phyloP scores from a whole-genome alignment of 257 asterid genomes.

The Lycium ferocissimum region DNA sequence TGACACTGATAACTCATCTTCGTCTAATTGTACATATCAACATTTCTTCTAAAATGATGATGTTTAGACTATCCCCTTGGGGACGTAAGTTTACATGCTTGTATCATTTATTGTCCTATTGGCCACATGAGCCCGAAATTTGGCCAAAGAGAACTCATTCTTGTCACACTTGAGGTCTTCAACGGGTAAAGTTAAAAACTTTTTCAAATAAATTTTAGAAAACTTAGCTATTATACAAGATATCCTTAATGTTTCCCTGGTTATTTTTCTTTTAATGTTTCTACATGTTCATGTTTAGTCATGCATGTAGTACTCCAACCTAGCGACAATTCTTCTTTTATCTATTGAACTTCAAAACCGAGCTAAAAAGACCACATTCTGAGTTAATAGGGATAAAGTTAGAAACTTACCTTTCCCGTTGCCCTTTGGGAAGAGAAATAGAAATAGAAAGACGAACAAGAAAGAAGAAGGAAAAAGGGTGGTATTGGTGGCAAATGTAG shows the following conservation, averaged over 20 bases:
- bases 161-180: background rate
- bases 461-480: background rate
- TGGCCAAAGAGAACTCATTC: background rate
- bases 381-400: background rate
- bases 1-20: background rate
- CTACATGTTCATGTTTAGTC: background rate
- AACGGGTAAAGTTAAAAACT: background rate
- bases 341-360: background rate
- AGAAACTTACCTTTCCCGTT: background rate
- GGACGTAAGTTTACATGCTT: background rate
- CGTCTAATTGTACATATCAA: background rate
- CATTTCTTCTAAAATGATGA: background rate
- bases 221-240: background rate
- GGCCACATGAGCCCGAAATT: background rate
- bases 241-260: background rate
- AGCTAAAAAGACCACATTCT: background rate
- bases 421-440: background rate
- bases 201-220: background rate
- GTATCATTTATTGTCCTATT: background rate
- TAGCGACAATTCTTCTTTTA: background rate
- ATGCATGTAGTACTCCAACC: background rate
- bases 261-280: background rate
- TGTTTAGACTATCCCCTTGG: background rate
- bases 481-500: background rate
- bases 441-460: background rate